These are phyloP conservation scores for Catharanthus roseus DNA, from an alignment of 257 asterid species.

Conservation along the genomic window DNA sequence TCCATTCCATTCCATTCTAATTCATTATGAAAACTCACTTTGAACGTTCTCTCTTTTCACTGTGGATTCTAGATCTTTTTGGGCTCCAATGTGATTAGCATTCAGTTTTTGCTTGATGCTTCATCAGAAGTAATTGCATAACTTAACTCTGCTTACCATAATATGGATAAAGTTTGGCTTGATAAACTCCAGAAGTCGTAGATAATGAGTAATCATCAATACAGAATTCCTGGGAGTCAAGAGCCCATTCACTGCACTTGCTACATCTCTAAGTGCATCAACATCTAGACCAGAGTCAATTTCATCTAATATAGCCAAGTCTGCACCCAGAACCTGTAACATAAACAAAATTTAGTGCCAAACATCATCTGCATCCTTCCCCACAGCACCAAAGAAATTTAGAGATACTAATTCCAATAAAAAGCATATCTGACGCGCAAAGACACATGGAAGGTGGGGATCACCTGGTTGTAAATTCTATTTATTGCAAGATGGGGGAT, in stretches of 20 bases:
- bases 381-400: not conserved
- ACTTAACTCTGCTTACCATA: conserved; percentile 53
- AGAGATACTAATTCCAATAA: not conserved
- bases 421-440: not conserved
- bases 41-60: not conserved
- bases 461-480: not conserved
- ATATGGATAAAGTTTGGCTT: conserved; percentile 74
- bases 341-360: conserved; percentile 15
- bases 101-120: not conserved
- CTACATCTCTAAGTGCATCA: conserved; percentile 92
- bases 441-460: not conserved
- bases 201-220: conserved; percentile 91
- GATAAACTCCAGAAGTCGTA: conserved; percentile 80
- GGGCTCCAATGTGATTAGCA: not conserved
- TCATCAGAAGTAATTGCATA: not conserved
- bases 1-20: not conserved
- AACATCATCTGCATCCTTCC: not conserved
- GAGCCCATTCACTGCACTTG: conserved; percentile 77
- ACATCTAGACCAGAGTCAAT: conserved; percentile 98
- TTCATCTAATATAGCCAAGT: conserved; percentile 82
- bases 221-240: conserved; percentile 63
- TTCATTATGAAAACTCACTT: not conserved
- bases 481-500: not conserved
- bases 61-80: not conserved
- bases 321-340: conserved; percentile 95